These are phyloP conservation scores for Lepidium africanum DNA, from an alignment of 345 rosid genomes.

Conservation along the genomic window DNA sequence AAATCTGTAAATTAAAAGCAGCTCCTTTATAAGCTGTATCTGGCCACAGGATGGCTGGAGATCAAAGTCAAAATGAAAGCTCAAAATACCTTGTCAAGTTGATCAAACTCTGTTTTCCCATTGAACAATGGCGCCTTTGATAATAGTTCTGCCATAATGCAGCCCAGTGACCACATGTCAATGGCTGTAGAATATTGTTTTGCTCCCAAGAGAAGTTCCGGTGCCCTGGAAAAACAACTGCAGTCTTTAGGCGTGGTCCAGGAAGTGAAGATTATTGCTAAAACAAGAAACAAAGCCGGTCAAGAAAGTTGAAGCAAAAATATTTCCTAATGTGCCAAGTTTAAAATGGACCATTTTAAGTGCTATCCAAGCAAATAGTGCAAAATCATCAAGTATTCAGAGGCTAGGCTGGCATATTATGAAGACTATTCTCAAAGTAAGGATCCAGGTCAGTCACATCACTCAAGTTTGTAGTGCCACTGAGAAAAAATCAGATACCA, in stretches of 20 bases:
- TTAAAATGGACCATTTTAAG: neutral
- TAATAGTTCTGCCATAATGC: constrained; percentile 93
- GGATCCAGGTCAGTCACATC: neutral
- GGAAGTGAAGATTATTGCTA: constrained; percentile 13
- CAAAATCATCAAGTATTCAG: neutral
- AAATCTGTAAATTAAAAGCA: constrained; percentile 49
- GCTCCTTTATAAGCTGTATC: neutral
- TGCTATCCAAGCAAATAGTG: neutral
- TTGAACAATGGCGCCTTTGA: constrained; percentile 85
- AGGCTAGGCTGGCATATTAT: neutral
- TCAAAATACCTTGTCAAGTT: constrained; percentile 82
- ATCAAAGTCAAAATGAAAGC: neutral
- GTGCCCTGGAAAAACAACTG: constrained; percentile 65
- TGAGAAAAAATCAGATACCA: neutral
- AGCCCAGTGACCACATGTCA: constrained; percentile 99
- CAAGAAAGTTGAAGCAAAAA: neutral
- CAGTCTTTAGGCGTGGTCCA: constrained; percentile 17
- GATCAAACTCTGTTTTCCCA: constrained; percentile 95
- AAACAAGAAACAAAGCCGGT: constrained; percentile 18
- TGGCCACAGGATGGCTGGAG: neutral
- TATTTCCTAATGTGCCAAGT: neutral
- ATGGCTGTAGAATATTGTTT: constrained; percentile 95
- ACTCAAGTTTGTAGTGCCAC: neutral
- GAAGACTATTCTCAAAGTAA: neutral
- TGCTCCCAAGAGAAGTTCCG: constrained; percentile 93